Evolutionary conservation across 306 rosid genomes (phyloP).

Genomic region (Hippophae rhamnoides): DNA sequence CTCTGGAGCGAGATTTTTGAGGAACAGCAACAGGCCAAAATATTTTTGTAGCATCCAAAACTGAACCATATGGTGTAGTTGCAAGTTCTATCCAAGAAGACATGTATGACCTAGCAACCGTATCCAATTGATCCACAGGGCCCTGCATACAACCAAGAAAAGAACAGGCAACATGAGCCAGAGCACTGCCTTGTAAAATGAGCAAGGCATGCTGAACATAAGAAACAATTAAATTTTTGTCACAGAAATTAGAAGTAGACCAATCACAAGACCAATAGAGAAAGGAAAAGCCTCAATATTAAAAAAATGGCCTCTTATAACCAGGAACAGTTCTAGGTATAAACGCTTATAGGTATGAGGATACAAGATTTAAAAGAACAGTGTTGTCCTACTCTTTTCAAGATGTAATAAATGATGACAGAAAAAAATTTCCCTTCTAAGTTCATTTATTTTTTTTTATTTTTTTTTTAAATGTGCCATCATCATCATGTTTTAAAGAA

Average conservation of each 20-base stretch:
- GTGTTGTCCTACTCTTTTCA: neutral
- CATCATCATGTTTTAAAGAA: too few relatives aligned
- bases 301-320: too few relatives aligned
- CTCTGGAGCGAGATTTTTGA: constrained; percentile 85
- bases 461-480: too few relatives aligned
- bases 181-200: neutral
- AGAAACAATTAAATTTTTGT: neutral
- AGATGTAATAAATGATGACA: too few relatives aligned
- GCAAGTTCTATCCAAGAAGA: constrained; percentile 86
- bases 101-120: constrained; percentile 47
- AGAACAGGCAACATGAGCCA: neutral
- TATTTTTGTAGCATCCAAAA: constrained; percentile 78
- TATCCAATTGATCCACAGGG: constrained; percentile 62
- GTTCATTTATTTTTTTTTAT: too few relatives aligned
- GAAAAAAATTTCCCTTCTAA: too few relatives aligned
- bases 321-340: too few relatives aligned
- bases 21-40: constrained; percentile 94
- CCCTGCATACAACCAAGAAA: constrained; percentile 36
- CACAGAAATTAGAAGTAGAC: too few relatives aligned
- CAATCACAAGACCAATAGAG: too few relatives aligned
- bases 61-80: constrained; percentile 81
- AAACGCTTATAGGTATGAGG: neutral
- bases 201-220: neutral
- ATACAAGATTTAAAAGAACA: too few relatives aligned
- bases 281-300: too few relatives aligned